Conservation (phyloP, 176 grass and related monocot species). For the Echinochloa phyllopogon region DNA sequence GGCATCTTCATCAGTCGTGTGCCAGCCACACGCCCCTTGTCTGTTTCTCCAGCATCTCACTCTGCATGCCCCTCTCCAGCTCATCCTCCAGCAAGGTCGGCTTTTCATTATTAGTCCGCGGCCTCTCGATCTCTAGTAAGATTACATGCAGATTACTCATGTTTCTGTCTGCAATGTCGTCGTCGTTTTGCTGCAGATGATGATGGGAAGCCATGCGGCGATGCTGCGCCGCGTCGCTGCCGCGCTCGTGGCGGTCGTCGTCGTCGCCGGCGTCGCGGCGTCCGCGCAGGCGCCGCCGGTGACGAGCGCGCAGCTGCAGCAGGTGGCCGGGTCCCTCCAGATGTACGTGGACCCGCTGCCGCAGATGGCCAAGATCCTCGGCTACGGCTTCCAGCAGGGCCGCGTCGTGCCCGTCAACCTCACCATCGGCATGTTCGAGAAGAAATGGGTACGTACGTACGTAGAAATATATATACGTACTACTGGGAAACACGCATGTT, state of each 20-base stretch:
- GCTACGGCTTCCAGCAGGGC: constrained; percentile 31
- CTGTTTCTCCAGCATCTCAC: neutral
- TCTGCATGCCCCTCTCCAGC: constrained; percentile 14
- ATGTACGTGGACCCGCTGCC: constrained; percentile 64
- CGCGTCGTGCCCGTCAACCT: constrained; percentile 50
- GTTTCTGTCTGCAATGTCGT: neutral
- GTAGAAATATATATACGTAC: neutral
- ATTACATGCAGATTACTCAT: neutral
- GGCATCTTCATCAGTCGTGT: constrained; percentile 6
- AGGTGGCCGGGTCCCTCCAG: constrained; percentile 52
- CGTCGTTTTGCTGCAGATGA: neutral
- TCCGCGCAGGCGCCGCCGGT: neutral
- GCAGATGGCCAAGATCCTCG: constrained; percentile 58
- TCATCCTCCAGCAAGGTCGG: constrained; percentile 7
- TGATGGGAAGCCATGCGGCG: neutral
- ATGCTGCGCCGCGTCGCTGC: neutral
- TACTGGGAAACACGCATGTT: no score
- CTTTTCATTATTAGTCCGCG: no score
- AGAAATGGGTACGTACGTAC: constrained; percentile 55
- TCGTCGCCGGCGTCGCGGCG: neutral
- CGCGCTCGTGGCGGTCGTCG: neutral
- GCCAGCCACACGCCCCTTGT: neutral
- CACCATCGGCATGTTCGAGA: constrained; percentile 71
- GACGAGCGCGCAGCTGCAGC: constrained; percentile 32
- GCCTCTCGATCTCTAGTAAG: no score